A percentile compares a stretch with the other conserved stretches of the same genome.
Evolutionary conservation across 1,284 basidiomycete species (phyloP).

Genomic region (Pseudozyma tsukubaensis): DNA sequence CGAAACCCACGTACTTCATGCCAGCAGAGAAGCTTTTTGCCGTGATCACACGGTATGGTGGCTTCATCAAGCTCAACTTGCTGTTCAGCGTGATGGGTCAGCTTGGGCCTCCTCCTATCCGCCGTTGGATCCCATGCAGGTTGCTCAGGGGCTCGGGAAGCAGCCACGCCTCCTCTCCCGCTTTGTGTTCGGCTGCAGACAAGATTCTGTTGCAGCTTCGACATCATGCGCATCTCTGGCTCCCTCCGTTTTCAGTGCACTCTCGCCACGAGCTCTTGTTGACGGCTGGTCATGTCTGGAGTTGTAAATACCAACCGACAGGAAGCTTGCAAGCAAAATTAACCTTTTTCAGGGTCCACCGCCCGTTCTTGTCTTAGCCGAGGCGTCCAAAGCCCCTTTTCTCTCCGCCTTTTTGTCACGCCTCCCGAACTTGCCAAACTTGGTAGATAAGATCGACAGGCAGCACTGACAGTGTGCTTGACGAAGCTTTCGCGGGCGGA

Average conservation of each 20-base stretch:
- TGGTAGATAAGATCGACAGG: background rate
- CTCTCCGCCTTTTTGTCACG: background rate
- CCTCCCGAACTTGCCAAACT: background rate
- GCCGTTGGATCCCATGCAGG: conserved; percentile 17
- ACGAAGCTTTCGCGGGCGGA: too few relatives aligned
- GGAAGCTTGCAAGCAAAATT: too few relatives aligned
- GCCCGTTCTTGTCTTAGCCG: conserved; percentile 10
- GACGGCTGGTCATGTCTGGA: too few relatives aligned
- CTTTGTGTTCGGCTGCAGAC: background rate
- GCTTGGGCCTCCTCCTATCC: conserved; percentile 30
- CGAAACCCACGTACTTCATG: too few relatives aligned
- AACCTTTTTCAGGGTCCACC: conserved; percentile 10
- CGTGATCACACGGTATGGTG: background rate
- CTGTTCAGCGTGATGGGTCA: conserved; percentile 9
- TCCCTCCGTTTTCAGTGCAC: too few relatives aligned
- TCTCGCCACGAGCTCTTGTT: too few relatives aligned
- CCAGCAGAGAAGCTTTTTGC: background rate
- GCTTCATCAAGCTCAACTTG: background rate
- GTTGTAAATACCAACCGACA: too few relatives aligned
- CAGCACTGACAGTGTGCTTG: background rate
- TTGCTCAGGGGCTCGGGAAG: conserved; percentile 30
- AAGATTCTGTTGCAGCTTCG: background rate
- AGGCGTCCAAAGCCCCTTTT: conserved; percentile 13
- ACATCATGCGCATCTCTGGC: background rate
- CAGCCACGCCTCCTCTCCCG: background rate